Base-by-base conservation (phyloP, 2,329 filamentous ascomycete species). In the Parasarocladium wereldwijsianum region DNA sequence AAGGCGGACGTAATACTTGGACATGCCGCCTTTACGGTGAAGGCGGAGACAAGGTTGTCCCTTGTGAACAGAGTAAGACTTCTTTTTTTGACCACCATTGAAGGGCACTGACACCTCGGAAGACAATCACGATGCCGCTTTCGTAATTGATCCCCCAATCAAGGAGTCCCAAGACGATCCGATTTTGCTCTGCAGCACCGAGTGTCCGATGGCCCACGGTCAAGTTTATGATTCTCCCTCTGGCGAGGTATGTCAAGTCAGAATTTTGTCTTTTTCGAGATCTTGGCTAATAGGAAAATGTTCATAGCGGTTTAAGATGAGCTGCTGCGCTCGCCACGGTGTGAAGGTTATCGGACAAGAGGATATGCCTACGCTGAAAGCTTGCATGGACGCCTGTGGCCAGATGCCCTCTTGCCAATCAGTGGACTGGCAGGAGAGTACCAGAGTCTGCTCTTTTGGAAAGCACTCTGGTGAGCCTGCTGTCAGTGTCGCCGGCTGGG, bases 131-230 rank as follows among this genome's bases (percentile, higher is more conserved):
- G 27, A 29, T 17, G 16, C 16, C 11, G 27, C 27, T 14, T 29
- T 22, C n/a, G 5, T 13, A 13, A 29, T 15, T 15, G 17, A 21
- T 4, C 27, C 27, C n/a, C 27, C 27, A 12, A 22, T 14, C 6
- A 29, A 14, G 8, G 27, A 29, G 17, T 6, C 16, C 5, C 5
- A 5, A 4, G 27, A 29, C 8, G 17, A 21, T 4, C 17, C 18
- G 5, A 29, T 16, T 6, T 9, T 29, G 6, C 18, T 29, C 4
- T 29, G 27, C 18, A 29, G 27, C 12, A 29, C 27, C 8, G 27
- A 29, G n/a, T 29, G 27, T n/a, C 27, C 27, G 10, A 11, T 14
- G 6, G 27, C 27, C 5, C 27, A 29, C n/a, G 27, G 27, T 8
- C 27, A 29, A 14, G 11, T 22, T 9, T 29, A 29, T 17, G 17